phyloP scores from a whole-genome alignment of 2,329 filamentous ascomycete genomes.

The Beauveria varroae region DNA sequence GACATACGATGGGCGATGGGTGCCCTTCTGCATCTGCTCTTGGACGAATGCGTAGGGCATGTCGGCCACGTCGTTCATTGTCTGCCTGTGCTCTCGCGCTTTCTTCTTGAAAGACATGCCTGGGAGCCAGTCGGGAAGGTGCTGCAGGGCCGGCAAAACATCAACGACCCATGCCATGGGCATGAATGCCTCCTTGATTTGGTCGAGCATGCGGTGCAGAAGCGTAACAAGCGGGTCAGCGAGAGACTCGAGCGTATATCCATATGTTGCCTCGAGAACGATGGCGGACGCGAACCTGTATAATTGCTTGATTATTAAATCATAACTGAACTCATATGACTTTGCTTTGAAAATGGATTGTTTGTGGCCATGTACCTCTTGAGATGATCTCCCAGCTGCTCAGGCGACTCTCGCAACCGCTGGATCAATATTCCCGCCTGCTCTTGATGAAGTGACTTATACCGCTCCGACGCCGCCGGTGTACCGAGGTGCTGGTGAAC shows the following conservation, averaged over 20 bases:
- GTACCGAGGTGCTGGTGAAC: constrained; percentile 24
- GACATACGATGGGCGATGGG: constrained; percentile 13
- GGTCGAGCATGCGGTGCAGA: constrained; percentile 7
- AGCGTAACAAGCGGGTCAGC: constrained; percentile 16
- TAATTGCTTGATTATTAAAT: not conserved
- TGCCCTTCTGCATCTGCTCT: constrained; percentile 11
- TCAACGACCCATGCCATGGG: not conserved
- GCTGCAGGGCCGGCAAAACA: not conserved
- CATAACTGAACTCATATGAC: too few relatives aligned
- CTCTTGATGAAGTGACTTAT: constrained; percentile 7
- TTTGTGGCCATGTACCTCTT: constrained; percentile 10
- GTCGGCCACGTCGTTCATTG: constrained; percentile 11
- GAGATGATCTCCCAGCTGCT: constrained; percentile 9
- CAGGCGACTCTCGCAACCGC: constrained; percentile 11
- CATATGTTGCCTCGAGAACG: constrained; percentile 13
- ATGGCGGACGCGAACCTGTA: constrained; percentile 14
- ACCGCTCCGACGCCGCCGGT: constrained; percentile 15
- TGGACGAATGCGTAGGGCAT: constrained; percentile 16
- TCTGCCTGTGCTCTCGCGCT: not conserved
- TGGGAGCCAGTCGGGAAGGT: not conserved
- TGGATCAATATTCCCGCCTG: constrained; percentile 12
- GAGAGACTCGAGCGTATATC: constrained; percentile 16
- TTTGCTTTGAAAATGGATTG: too few relatives aligned
- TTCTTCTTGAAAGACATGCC: not conserved
- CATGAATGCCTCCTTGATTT: not conserved